Conservation (phyloP, 306 rosid genomes). For the Malus orientalis region DNA sequence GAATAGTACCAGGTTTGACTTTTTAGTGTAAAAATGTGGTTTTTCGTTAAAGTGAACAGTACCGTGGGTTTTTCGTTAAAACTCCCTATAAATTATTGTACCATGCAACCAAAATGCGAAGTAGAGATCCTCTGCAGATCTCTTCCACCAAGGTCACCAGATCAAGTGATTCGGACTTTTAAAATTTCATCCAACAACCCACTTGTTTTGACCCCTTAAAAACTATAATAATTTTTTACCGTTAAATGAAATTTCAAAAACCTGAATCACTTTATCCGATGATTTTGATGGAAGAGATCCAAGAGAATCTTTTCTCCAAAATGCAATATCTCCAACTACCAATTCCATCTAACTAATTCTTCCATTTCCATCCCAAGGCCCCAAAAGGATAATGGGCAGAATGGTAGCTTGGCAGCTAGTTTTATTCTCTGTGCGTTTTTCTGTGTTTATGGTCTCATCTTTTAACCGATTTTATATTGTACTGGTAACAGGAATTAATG, state of each 20-base stretch:
- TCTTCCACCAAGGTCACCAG: rapidly evolving
- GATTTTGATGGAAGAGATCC: no score
- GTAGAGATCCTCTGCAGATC: rapidly evolving
- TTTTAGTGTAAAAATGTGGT: no score
- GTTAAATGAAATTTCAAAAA: no score
- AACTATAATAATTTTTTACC: no score
- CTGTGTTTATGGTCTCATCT: neutral
- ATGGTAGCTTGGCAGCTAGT: neutral
- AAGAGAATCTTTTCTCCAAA: neutral
- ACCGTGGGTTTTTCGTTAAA: no score
- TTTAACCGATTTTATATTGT: neutral
- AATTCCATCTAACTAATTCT: slow-evolving; percentile 9
- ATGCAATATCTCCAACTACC: neutral
- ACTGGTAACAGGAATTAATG: neutral
- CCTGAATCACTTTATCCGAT: no score
- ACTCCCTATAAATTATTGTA: neutral
- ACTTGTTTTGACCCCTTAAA: no score
- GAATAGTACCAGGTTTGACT: no score
- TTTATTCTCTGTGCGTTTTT: neutral
- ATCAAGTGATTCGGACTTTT: no score
- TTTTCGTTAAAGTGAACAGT: no score
- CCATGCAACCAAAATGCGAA: neutral
- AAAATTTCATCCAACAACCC: no score
- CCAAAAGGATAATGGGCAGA: neutral
- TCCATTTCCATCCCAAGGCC: neutral